A percentile compares a stretch with the other conserved stretches of the same genome.
phyloP scores from a whole-genome alignment of 345 rosid genomes.

The Gossypium stocksii region DNA sequence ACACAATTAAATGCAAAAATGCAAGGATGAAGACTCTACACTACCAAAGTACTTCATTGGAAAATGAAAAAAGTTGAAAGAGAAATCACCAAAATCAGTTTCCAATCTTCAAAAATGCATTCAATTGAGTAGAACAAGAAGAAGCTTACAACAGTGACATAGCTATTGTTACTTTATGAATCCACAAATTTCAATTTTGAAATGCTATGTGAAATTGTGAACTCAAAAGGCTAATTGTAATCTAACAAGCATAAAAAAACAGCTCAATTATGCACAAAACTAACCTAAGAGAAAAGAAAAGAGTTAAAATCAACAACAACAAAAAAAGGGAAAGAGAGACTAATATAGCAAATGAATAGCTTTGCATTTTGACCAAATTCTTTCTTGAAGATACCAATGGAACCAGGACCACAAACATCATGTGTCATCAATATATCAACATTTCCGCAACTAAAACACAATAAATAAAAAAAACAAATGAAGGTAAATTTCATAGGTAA shows the following conservation, averaged over 20 bases:
- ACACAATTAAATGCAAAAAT: neutral
- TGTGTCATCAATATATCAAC: constrained; percentile 94
- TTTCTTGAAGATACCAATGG: constrained; percentile 81
- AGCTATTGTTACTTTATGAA: neutral
- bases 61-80: neutral
- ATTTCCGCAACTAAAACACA: too few relatives aligned
- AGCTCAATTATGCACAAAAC: constrained; percentile 1
- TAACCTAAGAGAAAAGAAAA: neutral
- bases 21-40: too few relatives aligned
- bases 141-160: neutral
- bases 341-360: constrained; percentile 31
- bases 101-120: neutral
- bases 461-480: too few relatives aligned
- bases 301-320: neutral
- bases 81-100: neutral
- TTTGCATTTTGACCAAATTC: constrained; percentile 87
- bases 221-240: neutral
- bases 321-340: neutral
- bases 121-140: neutral
- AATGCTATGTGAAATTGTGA: neutral
- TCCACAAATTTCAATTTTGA: neutral
- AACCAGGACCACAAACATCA: constrained; percentile 96
- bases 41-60: too few relatives aligned
- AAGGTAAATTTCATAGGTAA: too few relatives aligned
- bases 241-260: neutral